Percentiles rank a stretch among this genome's conserved stretches.
phyloP scores from a whole-genome alignment of 257 asterid species.

The Solanum phureja region DNA sequence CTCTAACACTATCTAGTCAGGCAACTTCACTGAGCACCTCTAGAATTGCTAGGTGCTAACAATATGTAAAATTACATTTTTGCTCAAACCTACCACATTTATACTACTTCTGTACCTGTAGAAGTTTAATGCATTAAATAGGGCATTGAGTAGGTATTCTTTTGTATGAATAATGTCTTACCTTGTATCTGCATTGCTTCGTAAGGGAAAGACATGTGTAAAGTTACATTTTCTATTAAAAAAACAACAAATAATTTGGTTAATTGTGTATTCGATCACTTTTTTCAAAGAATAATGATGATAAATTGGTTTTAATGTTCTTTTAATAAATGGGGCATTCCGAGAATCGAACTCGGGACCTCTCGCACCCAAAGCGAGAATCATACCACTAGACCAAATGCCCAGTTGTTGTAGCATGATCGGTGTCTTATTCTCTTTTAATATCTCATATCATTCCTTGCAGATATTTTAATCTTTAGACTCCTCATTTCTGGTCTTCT shows the following conservation, averaged over 20 bases:
- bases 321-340: constrained; percentile 48
- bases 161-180: neutral
- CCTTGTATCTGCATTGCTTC: neutral
- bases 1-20: neutral
- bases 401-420: constrained; percentile 12
- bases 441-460: neutral
- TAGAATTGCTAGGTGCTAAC: neutral
- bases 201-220: neutral
- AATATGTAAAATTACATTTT: neutral
- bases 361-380: constrained; percentile 81
- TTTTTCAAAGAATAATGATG: too few species aligned
- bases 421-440: too few species aligned
- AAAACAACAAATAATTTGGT: too few species aligned
- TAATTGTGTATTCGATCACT: too few species aligned
- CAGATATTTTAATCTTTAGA: neutral
- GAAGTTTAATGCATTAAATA: neutral
- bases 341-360: constrained; percentile 73
- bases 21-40: neutral
- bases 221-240: too few species aligned
- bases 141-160: neutral
- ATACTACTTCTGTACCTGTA: neutral
- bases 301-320: too few species aligned
- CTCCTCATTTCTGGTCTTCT: neutral
- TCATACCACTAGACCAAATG: constrained; percentile 92
- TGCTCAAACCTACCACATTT: neutral